These are phyloP conservation scores for Tetrapisispora arboricola DNA, from an alignment of 805 yeast species.

Conservation along the genomic window DNA sequence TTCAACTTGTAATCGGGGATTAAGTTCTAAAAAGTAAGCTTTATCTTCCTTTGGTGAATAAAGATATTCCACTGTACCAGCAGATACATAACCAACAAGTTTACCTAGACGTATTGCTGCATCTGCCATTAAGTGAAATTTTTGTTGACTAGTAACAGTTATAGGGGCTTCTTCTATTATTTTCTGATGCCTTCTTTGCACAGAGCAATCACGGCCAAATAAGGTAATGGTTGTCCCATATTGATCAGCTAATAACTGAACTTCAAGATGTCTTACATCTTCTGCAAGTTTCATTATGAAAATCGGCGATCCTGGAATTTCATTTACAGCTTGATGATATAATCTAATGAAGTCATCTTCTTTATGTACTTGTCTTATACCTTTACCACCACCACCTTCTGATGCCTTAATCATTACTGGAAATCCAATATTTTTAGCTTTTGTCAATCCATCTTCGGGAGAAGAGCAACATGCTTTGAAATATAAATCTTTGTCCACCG, in stretches of 20 bases:
- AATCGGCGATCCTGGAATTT: conserved; percentile 98
- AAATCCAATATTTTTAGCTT: conserved; percentile 84
- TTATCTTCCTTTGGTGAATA: conserved; percentile 91
- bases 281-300: conserved; percentile 97
- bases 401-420: conserved; percentile 99
- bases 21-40: conserved; percentile 91
- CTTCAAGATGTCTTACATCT: conserved; percentile 95
- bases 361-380: conserved; percentile 89
- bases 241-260: conserved; percentile 94
- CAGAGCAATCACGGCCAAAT: conserved; percentile 98
- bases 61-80: conserved; percentile 97
- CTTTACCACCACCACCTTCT: conserved; percentile 99
- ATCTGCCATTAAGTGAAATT: conserved; percentile 84
- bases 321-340: conserved; percentile 91
- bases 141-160: conserved; percentile 76
- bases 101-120: conserved; percentile 97
- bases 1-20: conserved; percentile 98
- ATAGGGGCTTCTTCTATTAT: conserved; percentile 99
- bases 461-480: conserved; percentile 76
- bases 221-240: conserved; percentile 95
- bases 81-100: conserved; percentile 95
- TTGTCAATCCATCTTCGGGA: conserved; percentile 81
- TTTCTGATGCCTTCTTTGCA: conserved; percentile 98
- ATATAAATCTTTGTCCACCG: conserved; percentile 77
- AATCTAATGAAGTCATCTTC: conserved; percentile 68